phyloP scores from a whole-genome alignment of 2,329 filamentous ascomycete genomes.

The Fusarium falciforme region DNA sequence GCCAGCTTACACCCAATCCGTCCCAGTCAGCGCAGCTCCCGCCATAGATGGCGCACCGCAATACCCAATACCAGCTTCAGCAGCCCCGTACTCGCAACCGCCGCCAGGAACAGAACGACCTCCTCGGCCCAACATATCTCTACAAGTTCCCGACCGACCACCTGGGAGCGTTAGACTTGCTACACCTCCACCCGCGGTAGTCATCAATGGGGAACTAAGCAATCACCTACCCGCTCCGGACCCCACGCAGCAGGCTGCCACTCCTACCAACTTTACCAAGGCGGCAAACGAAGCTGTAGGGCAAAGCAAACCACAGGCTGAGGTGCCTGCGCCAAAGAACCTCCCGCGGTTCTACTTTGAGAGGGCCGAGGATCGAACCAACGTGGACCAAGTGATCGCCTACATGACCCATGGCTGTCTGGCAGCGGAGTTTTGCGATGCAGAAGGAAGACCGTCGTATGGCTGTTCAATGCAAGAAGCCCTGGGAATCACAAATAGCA shows the following conservation, averaged over 20 bases:
- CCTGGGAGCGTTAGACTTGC: slow-evolving; percentile 71
- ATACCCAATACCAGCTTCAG: slow-evolving; percentile 12
- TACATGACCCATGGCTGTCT: slow-evolving; percentile 65
- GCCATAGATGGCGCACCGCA: background rate
- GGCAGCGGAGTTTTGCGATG: slow-evolving; percentile 64
- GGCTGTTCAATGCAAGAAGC: slow-evolving; percentile 64
- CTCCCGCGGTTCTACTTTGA: slow-evolving; percentile 51
- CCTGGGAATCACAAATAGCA: slow-evolving; percentile 62
- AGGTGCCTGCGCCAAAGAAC: slow-evolving; percentile 15
- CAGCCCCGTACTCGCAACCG: slow-evolving; percentile 17
- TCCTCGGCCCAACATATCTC: slow-evolving; percentile 52
- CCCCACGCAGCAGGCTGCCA: slow-evolving; percentile 5
- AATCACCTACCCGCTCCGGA: background rate
- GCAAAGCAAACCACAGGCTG: slow-evolving; percentile 11
- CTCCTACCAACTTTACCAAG: slow-evolving; percentile 31
- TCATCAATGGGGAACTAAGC: slow-evolving; percentile 33
- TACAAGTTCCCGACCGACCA: slow-evolving; percentile 62
- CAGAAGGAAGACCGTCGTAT: slow-evolving; percentile 55
- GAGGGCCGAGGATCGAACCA: slow-evolving; percentile 59
- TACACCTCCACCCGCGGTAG: slow-evolving; percentile 60
- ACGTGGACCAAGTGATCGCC: slow-evolving; percentile 67
- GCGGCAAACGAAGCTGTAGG: slow-evolving; percentile 31
- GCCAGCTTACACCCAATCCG: slow-evolving; percentile 11
- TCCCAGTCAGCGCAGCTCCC: background rate
- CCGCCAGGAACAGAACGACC: slow-evolving; percentile 39